Base-by-base conservation (phyloP, 805 yeast genomes). In the Lachancea cidri region DNA sequence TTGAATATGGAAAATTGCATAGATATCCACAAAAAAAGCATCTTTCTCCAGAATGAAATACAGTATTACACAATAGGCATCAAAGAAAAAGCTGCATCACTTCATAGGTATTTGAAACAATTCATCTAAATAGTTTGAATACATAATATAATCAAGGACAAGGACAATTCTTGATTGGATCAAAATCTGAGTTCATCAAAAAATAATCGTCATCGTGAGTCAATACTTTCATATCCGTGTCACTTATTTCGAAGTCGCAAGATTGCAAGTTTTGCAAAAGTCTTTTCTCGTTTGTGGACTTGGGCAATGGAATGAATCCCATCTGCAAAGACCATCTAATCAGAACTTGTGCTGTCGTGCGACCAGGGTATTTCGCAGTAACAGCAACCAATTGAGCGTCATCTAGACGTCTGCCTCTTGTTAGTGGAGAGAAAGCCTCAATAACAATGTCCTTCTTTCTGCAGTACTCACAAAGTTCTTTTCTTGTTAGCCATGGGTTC, bases 401-500 rank as follows among this genome's bases (percentile, higher is more conserved):
- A 35, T 73, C 71, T 47, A 82, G 14, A n/a, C 36, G 62, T 39
- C 54, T 62, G 7, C 70, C 72, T 52, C 74, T 71, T 6, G 44
- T 41, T 71, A 83, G 79, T 14, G 86, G 77, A 14, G 88, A 81
- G 68, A 83, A 83, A 9, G 77, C 88, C 44, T 82, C 80, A 52
- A 83, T 70, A 45, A 76, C 75, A 44, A 83, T 73, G 33, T 73
- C 77, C 48, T 71, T 63, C 35, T 60, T 53, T 57, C 79, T 73
- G 44, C 70, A 81, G 51, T 61, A 81, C 46, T 77, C 72, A 49
- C 79, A 55, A 53, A 83, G 68, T 52, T 68, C 71, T 44, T 71
- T 70, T 66, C 83, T 91, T 46, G 81, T 81, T 55, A 84, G 71
- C 73, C 84, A 84, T 47, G 94, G 94, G 62, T 85, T 93, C 59